These are phyloP conservation scores for Alternaria consortialis DNA, from an alignment of 2,329 filamentous ascomycete species.

Conservation along the genomic window DNA sequence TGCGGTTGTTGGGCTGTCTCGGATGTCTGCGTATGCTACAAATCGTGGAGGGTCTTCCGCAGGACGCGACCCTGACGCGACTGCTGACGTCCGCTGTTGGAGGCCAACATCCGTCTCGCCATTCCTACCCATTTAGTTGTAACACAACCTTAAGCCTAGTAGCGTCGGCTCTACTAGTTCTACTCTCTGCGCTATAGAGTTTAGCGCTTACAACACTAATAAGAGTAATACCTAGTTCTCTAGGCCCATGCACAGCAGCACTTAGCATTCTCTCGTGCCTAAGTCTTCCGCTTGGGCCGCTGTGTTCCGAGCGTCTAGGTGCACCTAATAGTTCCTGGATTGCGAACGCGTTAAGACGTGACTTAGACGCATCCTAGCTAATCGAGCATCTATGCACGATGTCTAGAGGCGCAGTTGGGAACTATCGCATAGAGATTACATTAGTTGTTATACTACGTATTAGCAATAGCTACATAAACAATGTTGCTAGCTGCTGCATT, in stretches of 20 bases:
- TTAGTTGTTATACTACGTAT: not conserved
- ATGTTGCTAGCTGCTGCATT: not conserved
- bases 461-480: not conserved
- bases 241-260: not conserved
- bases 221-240: not conserved
- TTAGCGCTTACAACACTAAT: slow-evolving; percentile 7
- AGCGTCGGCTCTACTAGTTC: not conserved
- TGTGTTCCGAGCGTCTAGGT: not conserved
- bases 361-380: not conserved
- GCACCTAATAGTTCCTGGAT: not conserved
- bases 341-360: not conserved
- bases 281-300: not conserved
- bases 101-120: not conserved
- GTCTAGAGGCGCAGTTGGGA: not conserved
- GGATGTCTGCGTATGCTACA: not conserved
- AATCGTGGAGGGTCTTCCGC: not conserved
- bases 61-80: not conserved
- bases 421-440: not conserved
- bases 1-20: slow-evolving; percentile 1
- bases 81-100: not conserved
- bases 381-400: not conserved
- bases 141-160: not conserved
- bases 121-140: not conserved
- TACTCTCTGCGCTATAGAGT: not conserved
- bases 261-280: not conserved